Evolutionary conservation across 2,329 filamentous ascomycete species (phyloP).

Genomic region (Penicillium sp.): DNA sequence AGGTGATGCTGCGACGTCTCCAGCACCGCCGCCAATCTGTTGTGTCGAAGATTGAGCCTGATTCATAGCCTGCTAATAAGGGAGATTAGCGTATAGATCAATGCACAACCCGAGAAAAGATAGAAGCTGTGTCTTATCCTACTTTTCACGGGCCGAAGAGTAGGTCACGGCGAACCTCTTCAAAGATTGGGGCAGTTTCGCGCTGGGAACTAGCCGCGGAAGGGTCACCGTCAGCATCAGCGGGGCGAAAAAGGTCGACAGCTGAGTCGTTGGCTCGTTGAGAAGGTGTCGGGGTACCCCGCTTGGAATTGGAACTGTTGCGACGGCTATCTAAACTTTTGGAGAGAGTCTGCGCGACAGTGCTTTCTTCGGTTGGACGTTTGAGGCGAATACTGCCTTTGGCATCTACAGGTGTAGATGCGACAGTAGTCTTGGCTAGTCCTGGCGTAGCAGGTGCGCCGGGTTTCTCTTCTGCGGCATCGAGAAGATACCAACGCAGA

Average conservation of each 20-base stretch:
- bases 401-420: conserved; percentile 81
- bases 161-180: conserved; percentile 51
- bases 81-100: conserved; percentile 4
- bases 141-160: conserved; percentile 44
- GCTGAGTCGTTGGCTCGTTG: conserved; percentile 35
- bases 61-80: neutral
- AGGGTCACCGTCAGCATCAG: conserved; percentile 33
- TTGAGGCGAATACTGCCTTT: conserved; percentile 63
- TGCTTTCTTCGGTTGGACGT: conserved; percentile 62
- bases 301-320: conserved; percentile 82
- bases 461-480: conserved; percentile 89
- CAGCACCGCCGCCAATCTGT: neutral
- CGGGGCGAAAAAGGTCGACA: conserved; percentile 36
- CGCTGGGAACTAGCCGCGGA: conserved; percentile 36
- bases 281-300: conserved; percentile 50
- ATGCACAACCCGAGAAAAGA: conserved; percentile 23
- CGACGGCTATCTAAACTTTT: conserved; percentile 89
- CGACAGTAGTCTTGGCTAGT: conserved; percentile 86
- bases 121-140: conserved; percentile 15
- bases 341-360: conserved; percentile 73
- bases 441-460: conserved; percentile 90
- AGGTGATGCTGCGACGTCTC: conserved; percentile 14
- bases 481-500: conserved; percentile 91
- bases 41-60: neutral
- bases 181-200: conserved; percentile 43